Evolutionary conservation across 768 basidiomycete genomes (phyloP), one percentile per base, ranked within the genome.

Genomic region (Amanita fuliginea): DNA sequence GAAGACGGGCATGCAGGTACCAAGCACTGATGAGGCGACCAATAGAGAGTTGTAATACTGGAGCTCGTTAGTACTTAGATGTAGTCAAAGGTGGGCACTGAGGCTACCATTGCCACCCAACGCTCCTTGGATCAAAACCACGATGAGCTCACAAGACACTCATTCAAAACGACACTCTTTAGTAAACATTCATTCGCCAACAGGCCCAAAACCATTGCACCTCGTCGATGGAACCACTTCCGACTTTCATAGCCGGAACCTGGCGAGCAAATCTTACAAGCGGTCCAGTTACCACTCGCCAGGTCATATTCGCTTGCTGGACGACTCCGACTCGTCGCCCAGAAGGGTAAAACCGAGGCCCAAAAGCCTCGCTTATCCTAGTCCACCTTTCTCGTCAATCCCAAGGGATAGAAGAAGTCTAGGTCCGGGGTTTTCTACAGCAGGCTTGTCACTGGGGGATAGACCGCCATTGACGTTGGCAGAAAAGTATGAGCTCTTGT

Each of bases 381-480:
- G 11, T 11, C 4, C 16, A 1, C 39, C 41, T 16, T 6, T 36
- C 14, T 47, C 24, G 21, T 5, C 16, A 19, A 14, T 19, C 18
- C 24, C 32, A 4, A 32, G 55, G 24, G 65, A 66, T 41, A 58
- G 66, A 51, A 55, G 60, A 41, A 64, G 66, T 53, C 51, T 61
- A 6, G 59, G 60, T 30, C 56, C 56, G 21, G 56, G 55, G 41
- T 16, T 46, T 32, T 41, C 10, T 19, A 16, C 42, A 41, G 21
- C 39, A 4, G 18, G 39, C 39, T 49, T 40, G 47, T 26, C 51
- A 44, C 45, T 51, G 49, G 26, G 46, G 13, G 42, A 59, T 53
- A 62, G 60, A 26, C 66, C 67, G n/a, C 80, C 79, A 13, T 56
- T 69, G 47, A 90, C 86, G 0, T 61, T 88, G 48, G 75, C 77